These are phyloP conservation scores for barley (Hordeum vulgare) DNA, from an alignment of 176 grass and related monocot species.

Conservation along the genomic window DNA sequence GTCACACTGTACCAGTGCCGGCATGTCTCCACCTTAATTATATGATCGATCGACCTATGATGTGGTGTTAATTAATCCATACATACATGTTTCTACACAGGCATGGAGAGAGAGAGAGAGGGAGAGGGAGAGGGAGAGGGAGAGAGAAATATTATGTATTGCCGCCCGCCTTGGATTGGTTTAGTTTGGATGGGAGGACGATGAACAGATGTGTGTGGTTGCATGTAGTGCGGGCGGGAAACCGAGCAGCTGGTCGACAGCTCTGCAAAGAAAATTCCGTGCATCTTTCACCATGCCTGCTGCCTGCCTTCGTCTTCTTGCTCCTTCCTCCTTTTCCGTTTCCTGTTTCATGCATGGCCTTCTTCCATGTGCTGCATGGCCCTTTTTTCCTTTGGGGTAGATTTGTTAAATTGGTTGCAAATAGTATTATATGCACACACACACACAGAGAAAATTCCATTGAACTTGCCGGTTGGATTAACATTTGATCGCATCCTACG, in stretches of 20 bases:
- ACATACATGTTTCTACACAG: background rate
- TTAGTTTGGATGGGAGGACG: background rate
- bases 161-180: background rate
- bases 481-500: background rate
- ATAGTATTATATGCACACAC: too few species aligned
- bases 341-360: background rate
- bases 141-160: background rate
- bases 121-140: too few species aligned
- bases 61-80: background rate
- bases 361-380: background rate
- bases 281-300: background rate
- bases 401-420: background rate
- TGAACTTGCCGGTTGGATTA: background rate
- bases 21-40: background rate
- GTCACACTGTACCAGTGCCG: background rate
- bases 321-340: background rate
- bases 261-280: background rate
- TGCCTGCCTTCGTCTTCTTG: background rate
- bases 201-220: too few species aligned
- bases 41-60: background rate
- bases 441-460: too few species aligned
- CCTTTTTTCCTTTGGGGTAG: background rate
- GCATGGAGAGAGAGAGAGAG: background rate
- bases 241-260: background rate
- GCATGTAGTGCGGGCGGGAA: background rate